Evolutionary conservation across 2,329 filamentous ascomycete genomes (phyloP), one percentile per base, ranked within the genome.

Genomic region (Periconia macrospinosa): DNA sequence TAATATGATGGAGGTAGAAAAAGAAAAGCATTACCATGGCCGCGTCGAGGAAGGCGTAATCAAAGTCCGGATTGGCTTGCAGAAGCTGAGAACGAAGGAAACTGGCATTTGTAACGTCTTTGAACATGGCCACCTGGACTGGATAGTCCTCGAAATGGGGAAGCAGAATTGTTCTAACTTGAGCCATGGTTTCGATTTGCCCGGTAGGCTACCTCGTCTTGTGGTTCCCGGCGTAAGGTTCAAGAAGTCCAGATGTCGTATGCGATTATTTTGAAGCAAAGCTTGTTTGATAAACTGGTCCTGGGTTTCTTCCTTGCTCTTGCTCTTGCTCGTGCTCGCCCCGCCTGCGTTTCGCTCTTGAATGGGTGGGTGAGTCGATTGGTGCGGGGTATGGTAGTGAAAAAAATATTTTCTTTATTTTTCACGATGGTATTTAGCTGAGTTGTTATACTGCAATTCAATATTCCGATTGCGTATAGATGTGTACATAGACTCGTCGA

Each of bases 21-120:
- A 92, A 88, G 10, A 6, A 42, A 20, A 6, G 41, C 17, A 11
- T 42, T 42, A 42, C 41, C 72, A 90, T 84, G 44, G 84, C 86
- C 18, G 92, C 92, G 76, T 99, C 93, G 45, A 99, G 83, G 61
- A 99, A 89, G 33, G 92, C 92, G 79, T 97, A 97, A 75, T 97
- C 92, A 65, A 92, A 97, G 9, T 88, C 87, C 11, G 84, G 69
- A 69, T 97, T 96, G 49, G 90, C 89, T 6, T 85, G 83, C n/a
- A 97, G 80, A 6, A 99, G 84, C 76, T 97, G 92, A 62, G 87
- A 81, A 49, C 92, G 88, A 42, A 99, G 80, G 67, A 88, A 92
- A 1, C 83, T 75, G 11, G 91, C 83, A 72, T 99, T 99, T 57
- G 83, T 72, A 52, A 97, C 84, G 70, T 90, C 78, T 19, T 79